Evolutionary conservation across 129 eudicot species (phyloP).

Genomic region (Flaveria robusta): DNA sequence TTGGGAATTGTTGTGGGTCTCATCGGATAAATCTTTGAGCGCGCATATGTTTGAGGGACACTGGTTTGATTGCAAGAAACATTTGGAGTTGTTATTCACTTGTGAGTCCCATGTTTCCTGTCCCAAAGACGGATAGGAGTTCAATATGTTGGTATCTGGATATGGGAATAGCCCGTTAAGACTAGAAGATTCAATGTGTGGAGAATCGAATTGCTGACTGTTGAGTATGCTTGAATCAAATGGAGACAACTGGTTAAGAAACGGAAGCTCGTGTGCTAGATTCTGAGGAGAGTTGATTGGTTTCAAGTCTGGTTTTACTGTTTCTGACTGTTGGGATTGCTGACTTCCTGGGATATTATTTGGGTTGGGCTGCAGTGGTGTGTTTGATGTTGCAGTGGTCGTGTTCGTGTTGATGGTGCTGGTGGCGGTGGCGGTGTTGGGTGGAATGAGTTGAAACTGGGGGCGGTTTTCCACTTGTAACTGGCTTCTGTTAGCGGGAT

Average conservation of each 20-base stretch:
- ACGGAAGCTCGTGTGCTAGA: constrained; percentile 32
- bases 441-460: constrained; percentile 45
- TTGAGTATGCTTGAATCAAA: constrained; percentile 48
- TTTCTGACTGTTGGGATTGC: not conserved
- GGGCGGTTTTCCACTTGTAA: constrained; percentile 40
- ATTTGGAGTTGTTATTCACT: constrained; percentile 38
- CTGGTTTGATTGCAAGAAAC: constrained; percentile 37
- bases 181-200: constrained; percentile 51
- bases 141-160: constrained; percentile 47
- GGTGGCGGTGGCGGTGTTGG: constrained; percentile 21
- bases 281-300: constrained; percentile 33
- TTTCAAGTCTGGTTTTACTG: constrained; percentile 14
- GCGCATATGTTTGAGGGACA: constrained; percentile 35
- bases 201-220: constrained; percentile 41
- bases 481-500: constrained; percentile 21
- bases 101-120: constrained; percentile 68
- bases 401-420: constrained; percentile 10
- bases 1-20: constrained; percentile 44
- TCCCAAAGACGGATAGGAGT: constrained; percentile 35
- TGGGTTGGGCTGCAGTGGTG: not conserved
- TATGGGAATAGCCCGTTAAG: constrained; percentile 50
- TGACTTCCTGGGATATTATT: not conserved
- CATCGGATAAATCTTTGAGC: constrained; percentile 60
- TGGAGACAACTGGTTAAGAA: constrained; percentile 40
- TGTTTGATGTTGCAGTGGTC: not conserved